These are phyloP conservation scores for Entomortierella lignicola DNA, from an alignment of 192 early-diverging fungal genomes.

Conservation along the genomic window DNA sequence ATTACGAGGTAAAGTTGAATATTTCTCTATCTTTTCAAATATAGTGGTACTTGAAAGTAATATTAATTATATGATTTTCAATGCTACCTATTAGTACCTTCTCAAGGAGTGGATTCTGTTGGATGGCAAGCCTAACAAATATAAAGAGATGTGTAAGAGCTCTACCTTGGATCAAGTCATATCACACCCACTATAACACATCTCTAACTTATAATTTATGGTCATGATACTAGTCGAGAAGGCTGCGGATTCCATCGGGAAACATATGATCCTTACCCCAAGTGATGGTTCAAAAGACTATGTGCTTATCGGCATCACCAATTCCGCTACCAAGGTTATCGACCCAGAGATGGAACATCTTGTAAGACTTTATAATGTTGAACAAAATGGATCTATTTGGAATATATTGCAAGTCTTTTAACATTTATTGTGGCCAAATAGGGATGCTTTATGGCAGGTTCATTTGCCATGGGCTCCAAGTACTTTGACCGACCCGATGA, in stretches of 20 bases:
- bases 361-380: slow-evolving; percentile 13
- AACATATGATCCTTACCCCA: slow-evolving; percentile 38
- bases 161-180: not conserved
- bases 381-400: not conserved
- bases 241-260: slow-evolving; percentile 31
- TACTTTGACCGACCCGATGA: slow-evolving; percentile 52
- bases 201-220: not conserved
- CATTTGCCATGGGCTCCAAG: slow-evolving; percentile 60
- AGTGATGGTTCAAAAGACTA: slow-evolving; percentile 19
- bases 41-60: no score
- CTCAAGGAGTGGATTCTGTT: slow-evolving; percentile 66
- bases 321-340: slow-evolving; percentile 7
- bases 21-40: no score
- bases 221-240: slow-evolving; percentile 26
- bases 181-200: not conserved
- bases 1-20: slow-evolving; percentile 64
- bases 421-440: slow-evolving; percentile 43
- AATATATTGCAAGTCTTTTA: slow-evolving; percentile 9
- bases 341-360: slow-evolving; percentile 47
- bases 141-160: slow-evolving; percentile 47
- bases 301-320: slow-evolving; percentile 28
- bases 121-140: slow-evolving; percentile 40
- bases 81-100: slow-evolving; percentile 52
- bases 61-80: not conserved
- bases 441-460: slow-evolving; percentile 68